Conservation (phyloP, 2,329 filamentous ascomycete species). For the Arthroderma uncinatum region DNA sequence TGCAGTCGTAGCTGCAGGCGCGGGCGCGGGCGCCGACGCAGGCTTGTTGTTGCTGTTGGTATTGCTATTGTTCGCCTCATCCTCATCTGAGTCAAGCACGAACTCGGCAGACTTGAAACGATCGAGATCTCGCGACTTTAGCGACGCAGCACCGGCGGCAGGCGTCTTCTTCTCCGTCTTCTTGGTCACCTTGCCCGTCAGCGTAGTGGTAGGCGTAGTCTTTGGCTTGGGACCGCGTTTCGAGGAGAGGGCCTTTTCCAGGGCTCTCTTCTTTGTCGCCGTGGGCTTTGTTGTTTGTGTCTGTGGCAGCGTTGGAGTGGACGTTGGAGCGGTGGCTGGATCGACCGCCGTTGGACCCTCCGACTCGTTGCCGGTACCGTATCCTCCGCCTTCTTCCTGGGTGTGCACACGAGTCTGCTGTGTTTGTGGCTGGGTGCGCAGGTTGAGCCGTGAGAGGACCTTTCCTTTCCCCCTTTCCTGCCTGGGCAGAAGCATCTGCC, state of each 20-base stretch:
- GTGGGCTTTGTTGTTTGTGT: slow-evolving; percentile 20
- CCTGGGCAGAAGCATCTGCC: slow-evolving; percentile 51
- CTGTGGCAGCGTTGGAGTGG: slow-evolving; percentile 18
- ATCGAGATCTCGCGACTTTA: slow-evolving; percentile 24
- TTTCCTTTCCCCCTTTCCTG: slow-evolving; percentile 53
- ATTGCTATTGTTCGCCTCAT: slow-evolving; percentile 27
- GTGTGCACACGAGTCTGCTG: slow-evolving; percentile 30
- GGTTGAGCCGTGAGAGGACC: slow-evolving; percentile 47
- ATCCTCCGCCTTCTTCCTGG: slow-evolving; percentile 30
- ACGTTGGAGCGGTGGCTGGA: slow-evolving; percentile 16
- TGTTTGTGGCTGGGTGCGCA: slow-evolving; percentile 33
- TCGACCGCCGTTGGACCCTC: slow-evolving; percentile 17
- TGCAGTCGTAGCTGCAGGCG: slow-evolving; percentile 9
- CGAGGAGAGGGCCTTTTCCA: slow-evolving; percentile 32
- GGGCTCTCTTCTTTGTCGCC: slow-evolving; percentile 28
- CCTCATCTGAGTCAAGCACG: slow-evolving; percentile 43
- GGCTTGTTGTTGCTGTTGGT: background rate
- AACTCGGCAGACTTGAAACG: slow-evolving; percentile 46
- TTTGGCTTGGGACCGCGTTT: slow-evolving; percentile 40
- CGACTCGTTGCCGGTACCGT: slow-evolving; percentile 28
- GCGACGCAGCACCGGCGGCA: slow-evolving; percentile 11
- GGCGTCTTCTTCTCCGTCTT: slow-evolving; percentile 30
- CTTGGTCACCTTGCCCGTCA: slow-evolving; percentile 34
- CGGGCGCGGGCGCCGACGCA: no score
- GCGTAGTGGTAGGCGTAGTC: slow-evolving; percentile 27